Percentiles rank a stretch among this genome's conserved stretches.
Conservation (phyloP, 345 rosid species). For the Sisymbrium altissimum region DNA sequence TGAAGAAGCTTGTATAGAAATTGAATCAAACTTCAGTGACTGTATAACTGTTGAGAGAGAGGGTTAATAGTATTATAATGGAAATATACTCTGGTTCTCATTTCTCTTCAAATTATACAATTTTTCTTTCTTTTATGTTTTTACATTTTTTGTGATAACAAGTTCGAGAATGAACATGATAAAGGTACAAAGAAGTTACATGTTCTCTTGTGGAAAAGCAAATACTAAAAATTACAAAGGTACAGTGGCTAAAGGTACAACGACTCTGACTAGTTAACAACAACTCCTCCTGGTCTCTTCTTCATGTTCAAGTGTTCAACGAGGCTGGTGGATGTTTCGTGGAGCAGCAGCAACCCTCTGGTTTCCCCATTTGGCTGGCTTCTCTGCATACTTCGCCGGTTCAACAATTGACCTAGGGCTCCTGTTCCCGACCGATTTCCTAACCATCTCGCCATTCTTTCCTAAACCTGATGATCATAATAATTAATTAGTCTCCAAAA, state of each 20-base stretch:
- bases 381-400: constrained; percentile 44
- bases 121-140: constrained; percentile 34
- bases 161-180: constrained; percentile 40
- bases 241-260: constrained; percentile 24
- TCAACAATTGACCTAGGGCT: constrained; percentile 23
- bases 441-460: constrained; percentile 35
- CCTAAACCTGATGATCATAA: constrained; percentile 29
- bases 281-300: background rate
- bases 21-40: background rate
- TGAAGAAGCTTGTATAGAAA: background rate
- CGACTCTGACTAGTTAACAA: constrained; percentile 24
- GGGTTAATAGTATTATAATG: too few species aligned
- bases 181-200: constrained; percentile 50
- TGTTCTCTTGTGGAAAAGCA: constrained; percentile 34
- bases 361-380: constrained; percentile 43
- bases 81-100: constrained; percentile 6
- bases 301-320: constrained; percentile 39
- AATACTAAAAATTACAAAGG: constrained; percentile 35
- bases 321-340: constrained; percentile 57
- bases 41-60: too few species aligned
- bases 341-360: constrained; percentile 44
- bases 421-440: constrained; percentile 22
- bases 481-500: background rate
- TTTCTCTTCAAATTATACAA: constrained; percentile 37
- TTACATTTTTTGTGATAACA: constrained; percentile 28